Base-by-base conservation (phyloP, 2,329 filamentous ascomycete species). In the Claviceps fusiformis region DNA sequence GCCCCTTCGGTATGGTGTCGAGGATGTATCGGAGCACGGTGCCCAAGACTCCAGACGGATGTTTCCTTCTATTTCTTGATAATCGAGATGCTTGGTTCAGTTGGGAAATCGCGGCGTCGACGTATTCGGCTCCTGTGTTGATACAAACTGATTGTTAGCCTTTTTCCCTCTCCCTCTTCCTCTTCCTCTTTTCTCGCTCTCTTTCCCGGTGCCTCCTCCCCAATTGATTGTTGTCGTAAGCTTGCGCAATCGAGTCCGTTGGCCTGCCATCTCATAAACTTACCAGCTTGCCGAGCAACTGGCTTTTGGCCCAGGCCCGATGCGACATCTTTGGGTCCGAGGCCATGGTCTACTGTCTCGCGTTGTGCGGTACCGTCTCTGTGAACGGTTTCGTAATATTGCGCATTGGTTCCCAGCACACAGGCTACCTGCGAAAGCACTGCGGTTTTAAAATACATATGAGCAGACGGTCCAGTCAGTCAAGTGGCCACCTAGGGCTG, bases 91-190 rank as follows among this genome's bases (percentile, higher is more conserved):
- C 69, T 62, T 77, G 78, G 45, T 67, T 68, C 44, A 82, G 69
- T 59, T 80, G 76, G 46, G 65, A 64, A 55, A 77, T 65, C 5
- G 79, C 79, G 33, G 73, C 70, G 49, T 78, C 74, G 55, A 81
- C 77, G 17, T 79, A 68, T 52, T 81, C 76, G 61, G 74, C 73
- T 45, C 77, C 79, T 78, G 58, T 10, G 24, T 24, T 24, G 24
- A 24, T 24, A 33, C 52, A 45, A 55, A 50, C 3, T 24, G 7
- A 41, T 15, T 19, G 8, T 44, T 37, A 50, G 29, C 33, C 29
- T 24, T 24, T 24, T 24, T 3, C 3, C 24, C 24, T 24, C 24
- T 24, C 3, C 24, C 24, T 24, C 24, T 24, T 24, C 24, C 24
- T 24, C 24, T 24, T 24, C 24, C 24, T 24, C 24, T 24, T 24